These are phyloP conservation scores for Pseudomassariella vexata DNA, from an alignment of 2,329 filamentous ascomycete genomes.

Conservation along the genomic window DNA sequence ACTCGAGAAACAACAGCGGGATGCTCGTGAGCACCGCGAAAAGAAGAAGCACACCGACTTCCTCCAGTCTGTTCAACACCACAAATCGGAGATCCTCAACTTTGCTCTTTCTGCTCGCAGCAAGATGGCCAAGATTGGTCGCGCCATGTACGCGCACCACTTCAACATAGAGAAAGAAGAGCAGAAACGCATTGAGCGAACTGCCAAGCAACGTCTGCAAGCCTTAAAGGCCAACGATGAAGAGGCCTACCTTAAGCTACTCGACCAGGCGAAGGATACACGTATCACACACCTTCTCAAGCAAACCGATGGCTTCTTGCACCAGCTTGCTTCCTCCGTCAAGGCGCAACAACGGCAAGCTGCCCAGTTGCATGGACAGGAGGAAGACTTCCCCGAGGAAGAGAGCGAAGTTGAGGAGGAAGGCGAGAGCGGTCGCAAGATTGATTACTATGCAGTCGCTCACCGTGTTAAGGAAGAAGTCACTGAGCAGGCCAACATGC, in stretches of 20 bases:
- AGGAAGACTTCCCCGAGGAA: constrained; percentile 51
- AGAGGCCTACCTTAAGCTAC: constrained; percentile 94
- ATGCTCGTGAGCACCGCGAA: constrained; percentile 90
- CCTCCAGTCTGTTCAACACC: constrained; percentile 77
- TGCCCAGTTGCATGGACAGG: constrained; percentile 70
- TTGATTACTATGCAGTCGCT: constrained; percentile 98
- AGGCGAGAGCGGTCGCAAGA: constrained; percentile 69
- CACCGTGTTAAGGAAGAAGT: constrained; percentile 95
- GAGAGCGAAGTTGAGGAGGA: constrained; percentile 63
- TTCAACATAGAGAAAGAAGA: constrained; percentile 98
- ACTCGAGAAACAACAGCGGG: constrained; percentile 96
- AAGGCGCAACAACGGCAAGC: constrained; percentile 87
- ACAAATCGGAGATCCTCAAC: constrained; percentile 71
- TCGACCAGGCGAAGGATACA: constrained; percentile 98
- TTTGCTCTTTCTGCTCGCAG: constrained; percentile 60
- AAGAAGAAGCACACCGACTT: constrained; percentile 97
- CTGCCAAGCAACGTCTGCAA: constrained; percentile 98
- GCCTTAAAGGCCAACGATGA: constrained; percentile 98
- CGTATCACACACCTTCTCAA: constrained; percentile 96
- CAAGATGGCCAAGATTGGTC: constrained; percentile 80
- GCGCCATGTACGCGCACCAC: constrained; percentile 84
- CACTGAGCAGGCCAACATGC: constrained; percentile 71
- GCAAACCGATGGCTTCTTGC: constrained; percentile 96
- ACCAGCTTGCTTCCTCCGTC: constrained; percentile 90
- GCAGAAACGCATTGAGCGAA: constrained; percentile 95